phyloP scores from a whole-genome alignment of 768 basidiomycete genomes.

The Harrya chromipes region DNA sequence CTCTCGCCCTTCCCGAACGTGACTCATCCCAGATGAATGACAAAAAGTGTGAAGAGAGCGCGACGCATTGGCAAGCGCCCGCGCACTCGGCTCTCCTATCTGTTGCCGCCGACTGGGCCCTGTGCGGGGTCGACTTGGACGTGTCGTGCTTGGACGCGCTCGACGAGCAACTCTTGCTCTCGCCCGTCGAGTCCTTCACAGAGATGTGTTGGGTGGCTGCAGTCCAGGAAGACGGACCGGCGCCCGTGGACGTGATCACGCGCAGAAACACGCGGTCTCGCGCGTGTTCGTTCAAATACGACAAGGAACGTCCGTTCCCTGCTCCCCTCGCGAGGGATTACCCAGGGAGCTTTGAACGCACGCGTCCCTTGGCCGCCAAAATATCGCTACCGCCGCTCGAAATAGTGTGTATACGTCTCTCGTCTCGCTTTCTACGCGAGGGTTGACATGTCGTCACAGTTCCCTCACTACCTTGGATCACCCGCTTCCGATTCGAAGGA shows the following conservation, averaged over 20 bases:
- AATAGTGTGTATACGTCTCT: constrained; percentile 6
- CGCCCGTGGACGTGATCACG: not conserved
- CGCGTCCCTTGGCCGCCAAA: constrained; percentile 18
- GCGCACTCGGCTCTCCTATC: constrained; percentile 9
- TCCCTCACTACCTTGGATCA: constrained; percentile 2
- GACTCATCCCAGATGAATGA: constrained; percentile 11
- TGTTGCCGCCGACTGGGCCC: constrained; percentile 22
- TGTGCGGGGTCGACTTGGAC: constrained; percentile 35
- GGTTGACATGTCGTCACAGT: not conserved
- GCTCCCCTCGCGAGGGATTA: constrained; percentile 1
- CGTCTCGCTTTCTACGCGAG: no score
- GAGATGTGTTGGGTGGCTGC: constrained; percentile 41
- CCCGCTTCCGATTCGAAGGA: constrained; percentile 11
- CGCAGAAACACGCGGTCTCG: constrained; percentile 2
- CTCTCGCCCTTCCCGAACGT: not conserved
- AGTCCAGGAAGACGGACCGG: constrained; percentile 25
- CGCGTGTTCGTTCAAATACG: constrained; percentile 17
- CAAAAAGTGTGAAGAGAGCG: constrained; percentile 1
- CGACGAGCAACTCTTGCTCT: constrained; percentile 39
- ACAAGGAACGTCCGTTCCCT: not conserved
- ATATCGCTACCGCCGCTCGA: constrained; percentile 18
- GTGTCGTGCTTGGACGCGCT: constrained; percentile 34
- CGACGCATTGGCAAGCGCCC: constrained; percentile 1
- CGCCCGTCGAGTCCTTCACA: constrained; percentile 38
- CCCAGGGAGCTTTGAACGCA: constrained; percentile 8